A percentile compares a stretch with the other conserved stretches of the same genome.
Evolutionary conservation across 1,139 yeast genomes (phyloP).

Genomic region (Taphrina flavorubra): DNA sequence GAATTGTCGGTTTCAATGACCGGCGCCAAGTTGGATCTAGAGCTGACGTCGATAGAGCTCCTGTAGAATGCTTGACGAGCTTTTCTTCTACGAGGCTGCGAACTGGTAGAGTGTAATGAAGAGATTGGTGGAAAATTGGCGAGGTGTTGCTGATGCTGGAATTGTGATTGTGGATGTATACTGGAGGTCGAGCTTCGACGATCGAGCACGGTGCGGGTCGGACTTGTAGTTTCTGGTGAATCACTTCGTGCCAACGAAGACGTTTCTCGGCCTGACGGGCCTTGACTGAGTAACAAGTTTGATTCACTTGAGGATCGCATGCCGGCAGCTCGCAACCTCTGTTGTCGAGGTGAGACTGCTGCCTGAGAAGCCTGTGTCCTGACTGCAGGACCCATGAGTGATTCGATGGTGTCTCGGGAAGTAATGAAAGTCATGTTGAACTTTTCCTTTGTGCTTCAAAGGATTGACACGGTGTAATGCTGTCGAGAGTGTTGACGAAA

Average conservation of each 20-base stretch:
- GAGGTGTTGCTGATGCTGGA: constrained; percentile 14
- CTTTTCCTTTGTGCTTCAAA: neutral
- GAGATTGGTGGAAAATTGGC: constrained; percentile 16
- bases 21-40: constrained; percentile 11
- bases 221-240: neutral
- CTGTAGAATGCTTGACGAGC: constrained; percentile 1
- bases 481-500: too few relatives aligned
- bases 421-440: constrained; percentile 28
- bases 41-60: constrained; percentile 18
- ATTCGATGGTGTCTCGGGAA: constrained; percentile 26
- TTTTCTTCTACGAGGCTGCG: constrained; percentile 6
- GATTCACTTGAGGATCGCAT: constrained; percentile 30
- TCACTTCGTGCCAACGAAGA: neutral
- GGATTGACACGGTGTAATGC: too few relatives aligned
- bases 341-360: constrained; percentile 19
- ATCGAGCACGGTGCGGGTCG: neutral
- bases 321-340: constrained; percentile 21
- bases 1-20: constrained; percentile 17
- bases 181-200: constrained; percentile 1
- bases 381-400: constrained; percentile 38
- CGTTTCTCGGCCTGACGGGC: neutral
- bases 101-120: constrained; percentile 8
- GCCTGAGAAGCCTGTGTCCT: constrained; percentile 21
- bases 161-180: constrained; percentile 8
- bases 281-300: neutral